Conservation (phyloP, 2,329 filamentous ascomycete species). For the Laburnicola sp. region DNA sequence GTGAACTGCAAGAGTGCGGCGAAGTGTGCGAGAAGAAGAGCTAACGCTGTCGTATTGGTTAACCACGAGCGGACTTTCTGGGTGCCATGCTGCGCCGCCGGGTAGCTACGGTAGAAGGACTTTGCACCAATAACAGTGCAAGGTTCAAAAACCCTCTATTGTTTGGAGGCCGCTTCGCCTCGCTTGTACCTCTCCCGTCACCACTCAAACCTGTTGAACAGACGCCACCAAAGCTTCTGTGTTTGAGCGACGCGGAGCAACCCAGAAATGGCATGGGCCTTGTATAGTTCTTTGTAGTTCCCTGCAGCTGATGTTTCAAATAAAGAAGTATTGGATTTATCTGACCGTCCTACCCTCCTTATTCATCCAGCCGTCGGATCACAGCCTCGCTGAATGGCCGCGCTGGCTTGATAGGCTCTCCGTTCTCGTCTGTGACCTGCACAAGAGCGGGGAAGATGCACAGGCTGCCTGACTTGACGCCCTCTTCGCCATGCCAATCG, state of each 20-base stretch:
- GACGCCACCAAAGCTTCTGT: background rate
- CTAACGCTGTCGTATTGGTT: background rate
- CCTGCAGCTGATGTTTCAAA: background rate
- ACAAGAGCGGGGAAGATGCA: slow-evolving; percentile 43
- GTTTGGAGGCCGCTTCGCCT: background rate
- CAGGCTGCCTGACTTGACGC: slow-evolving; percentile 30
- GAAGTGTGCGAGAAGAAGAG: background rate
- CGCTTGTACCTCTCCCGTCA: background rate
- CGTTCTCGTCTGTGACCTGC: slow-evolving; percentile 37
- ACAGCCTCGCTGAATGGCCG: slow-evolving; percentile 36
- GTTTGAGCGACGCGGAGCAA: background rate
- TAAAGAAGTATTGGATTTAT: background rate
- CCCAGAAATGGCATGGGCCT: background rate
- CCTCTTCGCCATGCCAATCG: slow-evolving; percentile 35
- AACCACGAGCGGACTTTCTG: slow-evolving; percentile 1
- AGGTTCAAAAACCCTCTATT: slow-evolving; percentile 9
- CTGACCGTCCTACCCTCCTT: slow-evolving; percentile 5
- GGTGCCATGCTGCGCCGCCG: background rate
- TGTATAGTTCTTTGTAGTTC: too few species aligned
- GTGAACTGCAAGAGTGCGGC: slow-evolving; percentile 1
- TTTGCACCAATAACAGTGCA: slow-evolving; percentile 2
- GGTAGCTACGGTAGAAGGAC: background rate
- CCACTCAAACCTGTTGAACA: background rate
- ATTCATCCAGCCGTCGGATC: slow-evolving; percentile 29
- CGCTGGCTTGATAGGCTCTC: slow-evolving; percentile 30